phyloP scores from a whole-genome alignment of 108 stramenopile species.

The Cyclotella atomus region DNA sequence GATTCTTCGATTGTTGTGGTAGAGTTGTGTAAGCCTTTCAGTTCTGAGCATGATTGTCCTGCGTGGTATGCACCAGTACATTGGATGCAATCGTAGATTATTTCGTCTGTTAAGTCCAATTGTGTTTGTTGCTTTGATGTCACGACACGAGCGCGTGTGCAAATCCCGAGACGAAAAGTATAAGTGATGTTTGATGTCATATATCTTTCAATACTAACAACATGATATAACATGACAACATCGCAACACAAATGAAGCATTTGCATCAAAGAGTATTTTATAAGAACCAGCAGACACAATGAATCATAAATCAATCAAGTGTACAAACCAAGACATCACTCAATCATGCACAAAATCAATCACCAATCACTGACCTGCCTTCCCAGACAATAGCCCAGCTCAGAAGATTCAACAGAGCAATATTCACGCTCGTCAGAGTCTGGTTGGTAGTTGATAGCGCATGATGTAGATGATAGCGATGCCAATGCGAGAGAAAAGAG shows the following conservation, averaged over 20 bases:
- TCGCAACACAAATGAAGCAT: not conserved
- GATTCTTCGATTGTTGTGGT: not conserved
- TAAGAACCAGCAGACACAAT: too few relatives aligned
- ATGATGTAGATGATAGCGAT: not conserved
- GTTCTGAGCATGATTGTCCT: conserved; percentile 13
- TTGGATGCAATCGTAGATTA: conserved; percentile 18
- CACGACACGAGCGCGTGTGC: too few relatives aligned
- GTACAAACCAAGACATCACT: too few relatives aligned
- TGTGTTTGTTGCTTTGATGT: conserved; percentile 13
- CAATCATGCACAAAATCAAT: not conserved
- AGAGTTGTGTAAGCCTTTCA: conserved; percentile 15
- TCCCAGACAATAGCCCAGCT: conserved; percentile 31
- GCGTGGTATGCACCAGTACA: conserved; percentile 21
- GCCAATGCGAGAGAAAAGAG: not conserved
- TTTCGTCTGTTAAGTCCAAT: conserved; percentile 14
- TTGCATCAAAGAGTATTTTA: too few relatives aligned
- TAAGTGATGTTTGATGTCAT: too few relatives aligned
- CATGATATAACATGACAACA: too few relatives aligned
- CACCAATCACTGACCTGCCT: not conserved
- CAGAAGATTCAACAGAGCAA: conserved; percentile 27
- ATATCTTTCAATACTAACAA: too few relatives aligned
- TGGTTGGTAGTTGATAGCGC: conserved; percentile 1
- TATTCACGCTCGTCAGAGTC: conserved; percentile 3
- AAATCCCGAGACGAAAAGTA: too few relatives aligned
- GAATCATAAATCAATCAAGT: too few relatives aligned